phyloP scores from a whole-genome alignment of 2,329 filamentous ascomycete genomes.

The Neofusicoccum sp. region DNA sequence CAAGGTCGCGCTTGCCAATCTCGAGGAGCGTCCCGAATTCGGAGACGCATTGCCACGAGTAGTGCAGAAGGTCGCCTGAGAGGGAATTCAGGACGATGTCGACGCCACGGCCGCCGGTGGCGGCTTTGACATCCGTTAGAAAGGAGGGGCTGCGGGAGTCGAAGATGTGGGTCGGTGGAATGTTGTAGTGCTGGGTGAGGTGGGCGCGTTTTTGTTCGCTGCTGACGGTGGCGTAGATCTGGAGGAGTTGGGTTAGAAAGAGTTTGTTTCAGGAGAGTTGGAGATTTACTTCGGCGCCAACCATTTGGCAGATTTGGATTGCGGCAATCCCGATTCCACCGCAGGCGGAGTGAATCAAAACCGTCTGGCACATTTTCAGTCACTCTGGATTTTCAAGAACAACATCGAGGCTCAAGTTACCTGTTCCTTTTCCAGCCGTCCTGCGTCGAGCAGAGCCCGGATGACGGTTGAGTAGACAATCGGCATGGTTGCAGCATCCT shows the following conservation, averaged over 20 bases:
- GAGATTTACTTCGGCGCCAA: conserved; percentile 28
- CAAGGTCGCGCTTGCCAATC: conserved; percentile 29
- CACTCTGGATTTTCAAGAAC: too few species aligned
- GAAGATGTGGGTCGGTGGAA: conserved; percentile 33
- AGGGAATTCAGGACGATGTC: conserved; percentile 39
- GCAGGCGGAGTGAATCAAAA: conserved; percentile 26
- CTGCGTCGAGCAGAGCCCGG: conserved; percentile 29
- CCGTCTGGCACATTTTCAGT: conserved; percentile 20
- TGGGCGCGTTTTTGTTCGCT: conserved; percentile 18
- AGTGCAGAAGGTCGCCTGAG: conserved; percentile 32
- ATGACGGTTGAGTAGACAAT: conserved; percentile 30
- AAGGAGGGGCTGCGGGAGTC: conserved; percentile 30
- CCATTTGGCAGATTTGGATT: conserved; percentile 25
- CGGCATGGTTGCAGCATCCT: conserved; percentile 32
- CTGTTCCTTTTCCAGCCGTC: conserved; percentile 24
- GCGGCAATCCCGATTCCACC: conserved; percentile 28
- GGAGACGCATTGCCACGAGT: conserved; percentile 44
- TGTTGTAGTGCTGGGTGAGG: conserved; percentile 19
- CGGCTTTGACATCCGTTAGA: conserved; percentile 24
- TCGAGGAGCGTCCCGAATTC: conserved; percentile 27
- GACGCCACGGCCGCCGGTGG: conserved; percentile 35
- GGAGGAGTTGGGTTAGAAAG: background rate
- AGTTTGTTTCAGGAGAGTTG: too few species aligned
- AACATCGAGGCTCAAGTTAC: conserved; percentile 12
- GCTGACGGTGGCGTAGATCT: conserved; percentile 23